Conservation (phyloP, 202 grass and related monocot species). For the Panicum virgatum region DNA sequence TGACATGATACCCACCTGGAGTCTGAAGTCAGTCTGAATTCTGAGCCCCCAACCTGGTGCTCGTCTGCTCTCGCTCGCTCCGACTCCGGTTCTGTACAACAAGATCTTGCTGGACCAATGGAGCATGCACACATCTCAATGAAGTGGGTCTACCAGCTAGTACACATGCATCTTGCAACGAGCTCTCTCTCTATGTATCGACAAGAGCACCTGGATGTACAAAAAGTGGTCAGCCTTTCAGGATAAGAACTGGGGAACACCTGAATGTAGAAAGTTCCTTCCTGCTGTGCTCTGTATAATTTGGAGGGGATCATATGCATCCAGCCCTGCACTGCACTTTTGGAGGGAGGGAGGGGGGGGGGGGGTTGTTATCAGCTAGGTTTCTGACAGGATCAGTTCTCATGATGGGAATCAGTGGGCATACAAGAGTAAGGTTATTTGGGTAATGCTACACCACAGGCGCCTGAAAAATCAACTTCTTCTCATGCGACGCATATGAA, state of each 20-base stretch:
- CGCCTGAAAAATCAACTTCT: too few species aligned
- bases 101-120: slow-evolving; percentile 27
- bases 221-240: background rate
- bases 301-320: slow-evolving; percentile 10
- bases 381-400: background rate
- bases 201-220: slow-evolving; percentile 22
- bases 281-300: background rate
- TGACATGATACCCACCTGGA: background rate
- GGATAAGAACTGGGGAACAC: slow-evolving; percentile 20
- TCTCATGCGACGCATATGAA: too few species aligned
- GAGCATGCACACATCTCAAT: background rate
- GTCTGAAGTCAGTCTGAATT: background rate
- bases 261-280: slow-evolving; percentile 48
- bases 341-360: background rate
- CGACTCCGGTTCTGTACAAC: slow-evolving; percentile 25
- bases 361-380: too few species aligned
- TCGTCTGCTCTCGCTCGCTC: too few species aligned
- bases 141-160: background rate
- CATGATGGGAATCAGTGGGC: background rate
- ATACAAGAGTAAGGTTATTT: background rate
- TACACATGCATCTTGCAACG: slow-evolving; percentile 34
- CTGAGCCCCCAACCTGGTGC: background rate
- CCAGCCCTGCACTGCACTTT: background rate
- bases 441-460: too few species aligned
- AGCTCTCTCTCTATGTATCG: background rate